Conservation (phyloP, 2,329 filamentous ascomycete species). For the Ophiostoma quercus region DNA sequence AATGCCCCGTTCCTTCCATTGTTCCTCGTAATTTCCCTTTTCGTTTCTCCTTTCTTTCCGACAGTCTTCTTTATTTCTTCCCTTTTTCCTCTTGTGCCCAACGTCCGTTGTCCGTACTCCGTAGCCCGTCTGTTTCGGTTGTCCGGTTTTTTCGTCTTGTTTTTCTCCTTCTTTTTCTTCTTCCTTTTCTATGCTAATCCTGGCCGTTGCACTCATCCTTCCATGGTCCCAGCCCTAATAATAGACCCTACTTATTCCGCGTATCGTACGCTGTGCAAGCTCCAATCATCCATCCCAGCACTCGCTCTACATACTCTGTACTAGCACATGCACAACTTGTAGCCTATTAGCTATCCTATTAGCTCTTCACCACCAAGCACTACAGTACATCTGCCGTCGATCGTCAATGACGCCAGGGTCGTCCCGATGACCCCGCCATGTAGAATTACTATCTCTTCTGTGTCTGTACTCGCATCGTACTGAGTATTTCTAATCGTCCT, state of each 20-base stretch:
- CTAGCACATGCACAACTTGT: not conserved
- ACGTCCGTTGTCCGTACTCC: not conserved
- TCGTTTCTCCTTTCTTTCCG: not conserved
- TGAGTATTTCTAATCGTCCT: not conserved
- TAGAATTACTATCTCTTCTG: not conserved
- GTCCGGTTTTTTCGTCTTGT: not conserved
- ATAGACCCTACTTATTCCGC: constrained; percentile 6
- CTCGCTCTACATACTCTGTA: not conserved
- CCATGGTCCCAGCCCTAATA: not conserved
- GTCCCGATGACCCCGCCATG: constrained; percentile 1
- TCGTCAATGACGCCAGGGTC: constrained; percentile 1
- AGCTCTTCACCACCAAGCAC: not conserved
- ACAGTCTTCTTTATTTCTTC: not conserved
- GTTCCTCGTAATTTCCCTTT: not conserved
- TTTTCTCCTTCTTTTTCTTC: not conserved
- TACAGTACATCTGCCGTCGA: not conserved
- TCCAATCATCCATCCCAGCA: not conserved
- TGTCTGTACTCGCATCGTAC: not conserved
- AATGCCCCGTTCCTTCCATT: not conserved
- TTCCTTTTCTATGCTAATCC: not conserved
- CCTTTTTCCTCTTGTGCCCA: not conserved
- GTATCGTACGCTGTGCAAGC: not conserved
- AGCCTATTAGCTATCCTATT: too few relatives aligned
- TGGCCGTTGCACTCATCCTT: too few relatives aligned
- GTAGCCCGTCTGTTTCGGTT: not conserved